Conservation (phyloP, 768 basidiomycete genomes). For the Pleurotus sapidus region DNA sequence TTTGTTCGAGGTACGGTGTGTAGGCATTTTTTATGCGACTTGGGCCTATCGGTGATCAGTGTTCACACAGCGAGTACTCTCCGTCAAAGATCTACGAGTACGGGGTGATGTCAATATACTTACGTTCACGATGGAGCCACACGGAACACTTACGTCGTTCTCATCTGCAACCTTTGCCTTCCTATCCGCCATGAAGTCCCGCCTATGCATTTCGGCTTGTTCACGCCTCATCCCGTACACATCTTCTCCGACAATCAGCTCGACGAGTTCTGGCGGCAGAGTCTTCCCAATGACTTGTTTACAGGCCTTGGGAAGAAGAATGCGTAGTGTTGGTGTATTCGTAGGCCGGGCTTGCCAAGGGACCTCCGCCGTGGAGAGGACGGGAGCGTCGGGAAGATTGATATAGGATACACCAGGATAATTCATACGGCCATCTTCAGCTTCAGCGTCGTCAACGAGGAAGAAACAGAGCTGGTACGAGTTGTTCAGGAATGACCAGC, state of each 20-base stretch:
- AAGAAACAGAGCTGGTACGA: neutral
- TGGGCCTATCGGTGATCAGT: neutral
- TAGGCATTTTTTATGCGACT: too few species aligned
- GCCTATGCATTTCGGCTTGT: slow-evolving; percentile 8
- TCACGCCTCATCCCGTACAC: slow-evolving; percentile 7
- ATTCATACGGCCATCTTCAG: neutral
- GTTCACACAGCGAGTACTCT: slow-evolving; percentile 1
- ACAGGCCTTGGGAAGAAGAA: neutral
- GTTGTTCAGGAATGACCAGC: neutral
- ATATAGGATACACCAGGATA: neutral
- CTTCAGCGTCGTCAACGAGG: neutral
- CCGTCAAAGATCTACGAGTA: neutral
- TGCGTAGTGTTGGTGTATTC: neutral
- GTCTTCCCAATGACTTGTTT: neutral
- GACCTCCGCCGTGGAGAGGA: neutral
- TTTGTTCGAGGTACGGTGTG: too few species aligned
- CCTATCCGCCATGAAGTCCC: slow-evolving; percentile 8
- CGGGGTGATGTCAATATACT: too few species aligned
- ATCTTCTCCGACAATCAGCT: neutral
- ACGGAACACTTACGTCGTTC: neutral
- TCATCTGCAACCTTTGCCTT: neutral
- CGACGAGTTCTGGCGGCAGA: neutral
- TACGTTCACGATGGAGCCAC: neutral
- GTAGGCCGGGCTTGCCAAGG: neutral
- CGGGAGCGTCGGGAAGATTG: neutral